Conservation (phyloP, 345 rosid genomes). For the Linum tenue region DNA sequence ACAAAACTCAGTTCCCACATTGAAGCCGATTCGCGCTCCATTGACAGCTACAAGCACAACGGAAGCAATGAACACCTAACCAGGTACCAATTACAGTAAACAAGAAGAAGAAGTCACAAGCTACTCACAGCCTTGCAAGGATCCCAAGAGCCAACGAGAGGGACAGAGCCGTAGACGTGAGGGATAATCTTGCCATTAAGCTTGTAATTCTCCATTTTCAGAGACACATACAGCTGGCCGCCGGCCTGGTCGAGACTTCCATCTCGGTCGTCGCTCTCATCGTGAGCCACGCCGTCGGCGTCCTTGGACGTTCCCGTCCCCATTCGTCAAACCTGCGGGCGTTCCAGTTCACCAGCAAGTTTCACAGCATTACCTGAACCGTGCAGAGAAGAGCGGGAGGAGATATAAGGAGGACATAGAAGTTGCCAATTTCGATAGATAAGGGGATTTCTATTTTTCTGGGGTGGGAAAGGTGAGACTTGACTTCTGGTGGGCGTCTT, state of each 20-base stretch:
- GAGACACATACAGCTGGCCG: constrained; percentile 79
- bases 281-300: constrained; percentile 37
- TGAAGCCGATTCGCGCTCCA: constrained; percentile 89
- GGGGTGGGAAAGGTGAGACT: background rate
- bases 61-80: background rate
- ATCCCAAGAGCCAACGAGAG: constrained; percentile 94
- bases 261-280: constrained; percentile 29
- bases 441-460: background rate
- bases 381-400: background rate
- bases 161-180: constrained; percentile 87
- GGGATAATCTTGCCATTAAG: constrained; percentile 76
- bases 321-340: constrained; percentile 27
- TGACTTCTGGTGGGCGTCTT: background rate
- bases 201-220: constrained; percentile 80
- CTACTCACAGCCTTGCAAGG: constrained; percentile 65
- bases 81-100: background rate
- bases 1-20: constrained; percentile 91
- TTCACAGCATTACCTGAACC: background rate
- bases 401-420: background rate
- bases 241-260: constrained; percentile 60
- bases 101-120: background rate
- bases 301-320: constrained; percentile 67
- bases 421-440: background rate
- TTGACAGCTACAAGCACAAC: constrained; percentile 39
- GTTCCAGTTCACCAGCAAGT: background rate